Evolutionary conservation across 2,329 filamentous ascomycete genomes (phyloP), one percentile per base, ranked within the genome.

Genomic region (Pezicula rhizophila): DNA sequence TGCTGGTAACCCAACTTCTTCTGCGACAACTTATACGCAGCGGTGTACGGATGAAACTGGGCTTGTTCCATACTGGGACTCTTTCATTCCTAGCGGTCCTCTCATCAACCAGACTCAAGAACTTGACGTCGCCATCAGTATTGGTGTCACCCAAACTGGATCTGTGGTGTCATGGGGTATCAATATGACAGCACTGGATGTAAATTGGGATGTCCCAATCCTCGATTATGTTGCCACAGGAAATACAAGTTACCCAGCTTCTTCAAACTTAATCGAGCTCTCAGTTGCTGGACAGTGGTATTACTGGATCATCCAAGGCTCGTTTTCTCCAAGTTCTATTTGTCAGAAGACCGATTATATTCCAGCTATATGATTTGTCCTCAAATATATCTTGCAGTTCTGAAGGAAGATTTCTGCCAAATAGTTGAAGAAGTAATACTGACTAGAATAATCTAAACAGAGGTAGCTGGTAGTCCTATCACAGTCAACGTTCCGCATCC

Each of bases 161-260:
- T 4, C 20, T 11, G 14, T 42, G 5, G n/a, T 42, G 10, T 15
- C 18, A 15, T 42, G 50, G 46, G 46, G 48, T 17, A 40, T 58
- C 17, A 55, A 54, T 43, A 41, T 47, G 8, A 46, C 31, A 5
- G 41, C 49, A 5, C 66, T 73, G 44, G 60, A 66, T 18, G 62
- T 71, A 5, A 59, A 68, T 25, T 74, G 71, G 71, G 62, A 65
- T 37, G 62, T 68, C 28, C 71, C 71, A 0, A 66, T 68, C 7
- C 61, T 72, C 3, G 58, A 68, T 43, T 66, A 68, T 46, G 57
- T 67, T 20, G 39, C 43, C 18, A 57, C 58, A 7, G 52, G 57
- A 17, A 61, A 58, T 10, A 50, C 44, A 5, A 42, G 34, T n/a
- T 61, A 48, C 42, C 54, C 52, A 14, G 11, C 12, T 10, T 37